phyloP scores from a whole-genome alignment of 2,329 filamentous ascomycete genomes.

The Phaeosphaeria sp. region DNA sequence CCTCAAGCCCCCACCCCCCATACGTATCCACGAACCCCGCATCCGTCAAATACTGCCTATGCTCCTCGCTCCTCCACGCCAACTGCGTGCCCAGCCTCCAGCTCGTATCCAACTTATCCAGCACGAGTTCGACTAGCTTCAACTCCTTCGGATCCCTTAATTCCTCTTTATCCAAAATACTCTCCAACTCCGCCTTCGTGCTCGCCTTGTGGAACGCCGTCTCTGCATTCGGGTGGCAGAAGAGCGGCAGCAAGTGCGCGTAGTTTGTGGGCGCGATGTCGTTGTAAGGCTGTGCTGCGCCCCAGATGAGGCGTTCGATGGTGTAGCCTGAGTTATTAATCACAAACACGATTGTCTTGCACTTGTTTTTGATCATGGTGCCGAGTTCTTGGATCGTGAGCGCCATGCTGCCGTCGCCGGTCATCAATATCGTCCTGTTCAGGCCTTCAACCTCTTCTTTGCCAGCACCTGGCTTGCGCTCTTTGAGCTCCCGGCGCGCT shows the following conservation, averaged over 20 bases:
- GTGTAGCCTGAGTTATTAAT: constrained; percentile 58
- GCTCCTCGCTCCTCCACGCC: constrained; percentile 43
- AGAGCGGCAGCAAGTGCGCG: constrained; percentile 50
- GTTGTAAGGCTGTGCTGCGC: constrained; percentile 49
- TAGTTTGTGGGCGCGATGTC: constrained; percentile 51
- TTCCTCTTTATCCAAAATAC: constrained; percentile 38
- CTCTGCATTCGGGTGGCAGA: constrained; percentile 40
- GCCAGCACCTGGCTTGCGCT: too few relatives aligned
- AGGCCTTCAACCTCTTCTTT: background rate
- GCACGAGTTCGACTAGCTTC: constrained; percentile 52
- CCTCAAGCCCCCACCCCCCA: constrained; percentile 40
- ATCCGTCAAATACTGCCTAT: constrained; percentile 45
- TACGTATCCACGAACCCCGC: constrained; percentile 50
- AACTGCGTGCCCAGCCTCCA: constrained; percentile 49
- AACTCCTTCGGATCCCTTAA: constrained; percentile 40
- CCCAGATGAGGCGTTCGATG: constrained; percentile 56
- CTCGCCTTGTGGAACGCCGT: constrained; percentile 45
- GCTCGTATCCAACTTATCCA: constrained; percentile 40
- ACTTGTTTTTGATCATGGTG: constrained; percentile 62
- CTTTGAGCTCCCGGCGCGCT: constrained; percentile 58
- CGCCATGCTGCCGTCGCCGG: constrained; percentile 70
- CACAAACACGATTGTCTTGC: constrained; percentile 50
- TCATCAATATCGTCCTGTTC: constrained; percentile 62
- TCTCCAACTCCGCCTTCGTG: constrained; percentile 48
- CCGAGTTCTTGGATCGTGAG: constrained; percentile 72